Base-by-base conservation (phyloP, 2,329 filamentous ascomycete species). In the Hypoxylon sp. region DNA sequence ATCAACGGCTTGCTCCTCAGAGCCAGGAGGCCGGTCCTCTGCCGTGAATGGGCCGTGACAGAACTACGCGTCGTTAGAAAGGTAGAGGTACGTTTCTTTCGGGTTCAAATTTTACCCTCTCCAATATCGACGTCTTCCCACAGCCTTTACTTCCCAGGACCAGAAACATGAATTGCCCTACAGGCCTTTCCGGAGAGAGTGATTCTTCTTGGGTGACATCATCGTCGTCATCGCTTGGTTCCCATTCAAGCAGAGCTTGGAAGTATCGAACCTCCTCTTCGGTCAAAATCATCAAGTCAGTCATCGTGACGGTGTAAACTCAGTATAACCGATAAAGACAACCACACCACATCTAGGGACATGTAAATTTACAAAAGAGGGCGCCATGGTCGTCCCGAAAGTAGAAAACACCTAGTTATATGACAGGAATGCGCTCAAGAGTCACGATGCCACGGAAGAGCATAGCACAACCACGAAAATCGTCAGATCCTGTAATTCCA, bases 121-220 rank as follows among this genome's bases (percentile, higher is more conserved):
- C 80, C 11, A 83, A 64, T 5, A 83, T 73, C 3, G 80, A 77
- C 8, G 81, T 82, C 72, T 83, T 83, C n/a, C 82, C 81, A 47
- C 77, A 78, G 0, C 80, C 79, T 33, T 79, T 77, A 1, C 76
- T 77, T 4, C 81, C 82, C 14, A 83, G 72, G 11, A 83, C 74
- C 26, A 83, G 75, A 22, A 83, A 70, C 47, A 79, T 76, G 64
- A 83, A 79, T 53, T 82, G 80, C 9, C 78, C 80, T 0, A 70
- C 76, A 4, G 76, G 70, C 22, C 72, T 75, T 26, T 73, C 67
- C 6, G n/a, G 56, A 10, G 26, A 19, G n/a, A 2, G 52, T 4
- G 42, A 42, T 63, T 26, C 56, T 60, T 72, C 53, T 46, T 70
- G 54, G 44, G 66, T 72, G n/a, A 67, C 65, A 58, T 61, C 44